Evolutionary conservation across 176 grass and related monocot genomes (phyloP).

Genomic region (Lolium multiflorum): DNA sequence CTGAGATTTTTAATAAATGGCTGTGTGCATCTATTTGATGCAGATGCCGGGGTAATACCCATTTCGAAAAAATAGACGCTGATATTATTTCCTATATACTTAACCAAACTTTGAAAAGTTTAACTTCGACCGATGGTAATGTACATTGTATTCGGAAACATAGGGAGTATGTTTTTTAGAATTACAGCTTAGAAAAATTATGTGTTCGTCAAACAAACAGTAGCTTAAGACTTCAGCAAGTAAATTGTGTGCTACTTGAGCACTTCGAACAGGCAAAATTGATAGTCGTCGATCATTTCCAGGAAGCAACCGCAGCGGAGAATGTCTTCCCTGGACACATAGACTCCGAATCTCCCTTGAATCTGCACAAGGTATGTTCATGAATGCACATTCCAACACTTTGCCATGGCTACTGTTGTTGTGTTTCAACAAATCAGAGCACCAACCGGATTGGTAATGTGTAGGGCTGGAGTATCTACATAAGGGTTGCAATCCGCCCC

Average conservation of each 20-base stretch:
- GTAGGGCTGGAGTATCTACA: conserved; percentile 50
- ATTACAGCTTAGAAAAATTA: too few relatives aligned
- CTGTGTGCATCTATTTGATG: too few relatives aligned
- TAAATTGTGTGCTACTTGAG: background rate
- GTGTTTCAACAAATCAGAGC: background rate
- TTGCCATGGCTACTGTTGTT: background rate
- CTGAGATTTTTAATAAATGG: too few relatives aligned
- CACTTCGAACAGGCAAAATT: too few relatives aligned
- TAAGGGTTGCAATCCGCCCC: background rate
- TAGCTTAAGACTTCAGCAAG: background rate
- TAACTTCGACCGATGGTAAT: too few relatives aligned
- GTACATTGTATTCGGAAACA: too few relatives aligned
- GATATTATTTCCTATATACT: background rate
- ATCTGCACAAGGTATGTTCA: conserved; percentile 47
- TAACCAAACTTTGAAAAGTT: background rate
- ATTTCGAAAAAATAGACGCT: too few relatives aligned
- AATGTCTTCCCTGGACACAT: conserved; percentile 47
- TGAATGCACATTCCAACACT: background rate
- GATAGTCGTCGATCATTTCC: background rate
- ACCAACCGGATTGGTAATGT: background rate
- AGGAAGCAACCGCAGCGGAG: conserved; percentile 18
- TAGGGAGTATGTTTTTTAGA: too few relatives aligned
- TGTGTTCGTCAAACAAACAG: too few relatives aligned
- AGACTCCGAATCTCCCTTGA: conserved; percentile 52
- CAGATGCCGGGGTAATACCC: too few relatives aligned